phyloP scores from a whole-genome alignment of 495 filamentous ascomycete species.

The Cryomyces minteri region DNA sequence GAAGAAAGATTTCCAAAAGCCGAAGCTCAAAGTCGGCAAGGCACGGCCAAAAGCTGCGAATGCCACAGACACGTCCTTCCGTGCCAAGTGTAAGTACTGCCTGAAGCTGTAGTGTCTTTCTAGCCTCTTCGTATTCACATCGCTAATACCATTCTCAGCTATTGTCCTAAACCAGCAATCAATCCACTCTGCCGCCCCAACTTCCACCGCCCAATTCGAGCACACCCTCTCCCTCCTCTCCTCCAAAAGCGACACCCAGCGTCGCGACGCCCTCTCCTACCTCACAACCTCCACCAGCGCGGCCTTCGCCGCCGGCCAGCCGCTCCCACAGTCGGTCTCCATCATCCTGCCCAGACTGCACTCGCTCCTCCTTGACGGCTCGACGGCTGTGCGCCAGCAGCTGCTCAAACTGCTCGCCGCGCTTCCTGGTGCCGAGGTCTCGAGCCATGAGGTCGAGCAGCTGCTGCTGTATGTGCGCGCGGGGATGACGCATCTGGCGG shows the following conservation, averaged over 20 bases:
- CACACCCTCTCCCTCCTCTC: slow-evolving; percentile 65
- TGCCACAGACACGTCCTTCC: slow-evolving; percentile 88
- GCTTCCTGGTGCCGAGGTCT: slow-evolving; percentile 44
- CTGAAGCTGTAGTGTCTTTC: not conserved
- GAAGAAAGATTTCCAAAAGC: slow-evolving; percentile 91
- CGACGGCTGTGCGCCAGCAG: slow-evolving; percentile 47
- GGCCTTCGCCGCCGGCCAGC: slow-evolving; percentile 16
- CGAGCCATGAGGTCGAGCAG: slow-evolving; percentile 41
- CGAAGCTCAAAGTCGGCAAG: slow-evolving; percentile 89
- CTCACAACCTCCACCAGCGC: slow-evolving; percentile 47
- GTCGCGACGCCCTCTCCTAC: slow-evolving; percentile 66
- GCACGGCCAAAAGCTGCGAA: slow-evolving; percentile 72
- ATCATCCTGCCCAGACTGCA: slow-evolving; percentile 53
- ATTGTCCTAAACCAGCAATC: slow-evolving; percentile 77
- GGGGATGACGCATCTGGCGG: slow-evolving; percentile 79
- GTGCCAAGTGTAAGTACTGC: slow-evolving; percentile 51
- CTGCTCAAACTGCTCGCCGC: slow-evolving; percentile 54
- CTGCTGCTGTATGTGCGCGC: slow-evolving; percentile 69
- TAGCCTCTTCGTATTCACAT: not conserved
- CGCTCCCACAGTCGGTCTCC: slow-evolving; percentile 36
- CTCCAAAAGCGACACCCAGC: slow-evolving; percentile 51
- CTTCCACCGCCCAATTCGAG: slow-evolving; percentile 47
- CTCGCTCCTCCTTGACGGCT: slow-evolving; percentile 64
- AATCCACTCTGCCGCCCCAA: slow-evolving; percentile 39
- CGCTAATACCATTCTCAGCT: slow-evolving; percentile 25